Conservation (phyloP, 2,329 filamentous ascomycete genomes). For the Blastomyces emzantsi region DNA sequence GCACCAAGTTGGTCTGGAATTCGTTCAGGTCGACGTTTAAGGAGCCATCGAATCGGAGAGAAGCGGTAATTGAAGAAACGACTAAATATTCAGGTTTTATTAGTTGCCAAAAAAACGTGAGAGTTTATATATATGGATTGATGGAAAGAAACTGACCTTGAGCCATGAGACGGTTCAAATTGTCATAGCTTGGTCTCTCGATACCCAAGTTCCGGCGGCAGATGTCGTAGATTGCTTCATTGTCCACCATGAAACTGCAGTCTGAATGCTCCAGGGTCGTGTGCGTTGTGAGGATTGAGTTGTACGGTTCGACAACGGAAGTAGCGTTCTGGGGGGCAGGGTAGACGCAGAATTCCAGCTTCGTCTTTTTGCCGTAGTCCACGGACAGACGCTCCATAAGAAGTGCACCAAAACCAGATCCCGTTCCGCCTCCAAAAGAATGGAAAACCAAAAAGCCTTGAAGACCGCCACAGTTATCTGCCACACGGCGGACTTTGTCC, state of each 20-base stretch:
- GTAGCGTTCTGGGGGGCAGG: slow-evolving; percentile 94
- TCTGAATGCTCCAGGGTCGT: slow-evolving; percentile 99
- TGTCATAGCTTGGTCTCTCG: slow-evolving; percentile 96
- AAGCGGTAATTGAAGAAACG: slow-evolving; percentile 96
- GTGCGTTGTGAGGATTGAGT: slow-evolving; percentile 98
- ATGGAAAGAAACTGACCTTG: slow-evolving; percentile 54
- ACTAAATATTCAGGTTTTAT: slow-evolving; percentile 48
- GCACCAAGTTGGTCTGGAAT: slow-evolving; percentile 99
- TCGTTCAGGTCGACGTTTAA: slow-evolving; percentile 99
- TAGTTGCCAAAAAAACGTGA: slow-evolving; percentile 13
- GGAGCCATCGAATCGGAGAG: slow-evolving; percentile 95
- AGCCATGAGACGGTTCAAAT: slow-evolving; percentile 96
- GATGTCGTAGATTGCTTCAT: slow-evolving; percentile 99
- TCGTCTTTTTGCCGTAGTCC: slow-evolving; percentile 99
- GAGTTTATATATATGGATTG: neutral
- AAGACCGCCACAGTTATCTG: slow-evolving; percentile 95
- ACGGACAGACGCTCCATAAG: slow-evolving; percentile 98
- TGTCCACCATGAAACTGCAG: slow-evolving; percentile 99
- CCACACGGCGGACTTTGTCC: slow-evolving; percentile 94
- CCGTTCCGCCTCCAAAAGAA: slow-evolving; percentile 98
- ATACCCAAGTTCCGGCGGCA: slow-evolving; percentile 96
- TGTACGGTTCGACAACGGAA: slow-evolving; percentile 98
- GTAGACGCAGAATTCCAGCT: slow-evolving; percentile 99
- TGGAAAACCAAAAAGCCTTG: slow-evolving; percentile 99
- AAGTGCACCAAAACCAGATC: slow-evolving; percentile 95